These are phyloP conservation scores for Daldinia concentrica DNA, from an alignment of 495 filamentous ascomycete genomes.

Conservation along the genomic window DNA sequence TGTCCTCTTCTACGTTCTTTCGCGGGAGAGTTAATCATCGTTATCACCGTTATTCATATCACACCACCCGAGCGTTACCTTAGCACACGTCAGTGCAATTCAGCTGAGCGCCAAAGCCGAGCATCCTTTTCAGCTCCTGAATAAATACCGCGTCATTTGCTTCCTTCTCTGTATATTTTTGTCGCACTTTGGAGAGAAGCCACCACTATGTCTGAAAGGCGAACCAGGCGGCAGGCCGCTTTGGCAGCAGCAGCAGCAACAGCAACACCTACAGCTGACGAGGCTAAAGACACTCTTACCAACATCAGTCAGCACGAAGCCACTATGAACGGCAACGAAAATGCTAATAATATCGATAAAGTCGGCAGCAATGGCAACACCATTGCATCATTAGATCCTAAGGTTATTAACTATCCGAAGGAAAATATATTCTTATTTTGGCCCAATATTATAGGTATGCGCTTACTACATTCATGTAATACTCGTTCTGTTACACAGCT, in stretches of 20 bases:
- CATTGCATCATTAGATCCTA: constrained; percentile 23
- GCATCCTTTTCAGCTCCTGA: constrained; percentile 3
- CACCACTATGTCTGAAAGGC: constrained; percentile 45
- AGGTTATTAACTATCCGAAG: constrained; percentile 44
- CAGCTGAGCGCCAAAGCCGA: constrained; percentile 12
- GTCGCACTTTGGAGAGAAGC: constrained; percentile 2
- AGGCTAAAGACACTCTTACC: constrained; percentile 25
- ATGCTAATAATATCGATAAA: neutral
- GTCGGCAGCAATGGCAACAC: constrained; percentile 36
- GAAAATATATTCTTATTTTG: constrained; percentile 97
- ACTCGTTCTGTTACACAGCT: neutral
- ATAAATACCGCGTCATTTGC: constrained; percentile 12
- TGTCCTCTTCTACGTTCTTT: constrained; percentile 12
- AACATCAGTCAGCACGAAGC: constrained; percentile 21
- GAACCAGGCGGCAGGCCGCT: constrained; percentile 50
- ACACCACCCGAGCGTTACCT: constrained; percentile 16
- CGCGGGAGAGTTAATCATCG: constrained; percentile 23
- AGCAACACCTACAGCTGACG: neutral
- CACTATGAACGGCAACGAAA: constrained; percentile 33
- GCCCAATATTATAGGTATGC: constrained; percentile 91
- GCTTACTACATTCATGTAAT: constrained; percentile 3
- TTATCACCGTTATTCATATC: constrained; percentile 2
- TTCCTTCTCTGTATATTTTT: neutral
- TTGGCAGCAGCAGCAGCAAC: constrained; percentile 38
- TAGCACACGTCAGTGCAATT: constrained; percentile 10